phyloP scores from a whole-genome alignment of 176 grass and related monocot species.

The Carex myosuroides region DNA sequence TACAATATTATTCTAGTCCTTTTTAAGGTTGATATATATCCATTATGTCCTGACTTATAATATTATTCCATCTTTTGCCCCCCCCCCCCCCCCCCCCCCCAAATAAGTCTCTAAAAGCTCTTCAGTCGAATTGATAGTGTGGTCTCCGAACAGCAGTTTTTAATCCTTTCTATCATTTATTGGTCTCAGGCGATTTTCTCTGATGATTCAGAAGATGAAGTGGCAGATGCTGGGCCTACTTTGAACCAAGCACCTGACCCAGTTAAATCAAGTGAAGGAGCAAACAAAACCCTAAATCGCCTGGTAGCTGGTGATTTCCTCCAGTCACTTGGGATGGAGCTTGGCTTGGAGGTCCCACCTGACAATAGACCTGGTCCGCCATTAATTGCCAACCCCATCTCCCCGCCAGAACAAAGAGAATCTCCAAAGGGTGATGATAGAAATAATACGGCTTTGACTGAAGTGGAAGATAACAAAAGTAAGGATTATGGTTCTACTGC shows the following conservation, averaged over 20 bases:
- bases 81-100: background rate
- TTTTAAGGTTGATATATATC: background rate
- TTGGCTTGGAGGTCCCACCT: conserved; percentile 78
- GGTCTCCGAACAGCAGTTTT: background rate
- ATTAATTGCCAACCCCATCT: conserved; percentile 22
- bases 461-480: conserved; percentile 31
- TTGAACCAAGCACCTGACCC: conserved; percentile 40
- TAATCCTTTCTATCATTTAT: conserved; percentile 12
- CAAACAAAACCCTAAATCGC: conserved; percentile 83
- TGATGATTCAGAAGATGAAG: conserved; percentile 89
- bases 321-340: conserved; percentile 90
- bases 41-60: background rate
- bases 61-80: background rate
- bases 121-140: background rate
- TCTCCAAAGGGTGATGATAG: conserved; percentile 19
- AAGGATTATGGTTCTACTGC: conserved; percentile 20
- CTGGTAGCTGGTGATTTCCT: conserved; percentile 92
- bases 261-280: conserved; percentile 76
- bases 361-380: conserved; percentile 36
- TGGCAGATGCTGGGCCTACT: conserved; percentile 20
- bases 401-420: conserved; percentile 27
- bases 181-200: conserved; percentile 85
- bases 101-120: background rate
- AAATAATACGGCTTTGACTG: background rate
- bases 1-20: background rate